Evolutionary conservation across 2,329 filamentous ascomycete genomes (phyloP).

Genomic region (Penicillium sp.): DNA sequence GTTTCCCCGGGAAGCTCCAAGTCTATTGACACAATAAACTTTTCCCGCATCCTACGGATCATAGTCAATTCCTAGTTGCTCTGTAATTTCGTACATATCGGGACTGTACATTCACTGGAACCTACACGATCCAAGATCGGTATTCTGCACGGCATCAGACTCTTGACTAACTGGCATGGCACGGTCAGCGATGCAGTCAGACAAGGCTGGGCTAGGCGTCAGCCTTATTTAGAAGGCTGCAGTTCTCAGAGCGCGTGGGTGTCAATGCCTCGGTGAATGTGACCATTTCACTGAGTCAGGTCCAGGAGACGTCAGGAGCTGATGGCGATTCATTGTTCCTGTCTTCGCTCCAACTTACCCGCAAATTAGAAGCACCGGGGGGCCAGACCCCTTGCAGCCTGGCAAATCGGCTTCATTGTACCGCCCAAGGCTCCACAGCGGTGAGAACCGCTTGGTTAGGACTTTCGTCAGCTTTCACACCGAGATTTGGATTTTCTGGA

Average conservation of each 20-base stretch:
- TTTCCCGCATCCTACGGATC: conserved; percentile 13
- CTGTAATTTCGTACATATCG: background rate
- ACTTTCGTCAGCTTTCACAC: conserved; percentile 2
- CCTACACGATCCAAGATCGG: background rate
- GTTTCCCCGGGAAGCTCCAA: conserved; percentile 2
- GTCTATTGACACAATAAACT: conserved; percentile 10
- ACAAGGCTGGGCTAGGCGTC: conserved; percentile 12
- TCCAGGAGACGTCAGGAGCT: background rate
- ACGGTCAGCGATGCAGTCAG: background rate
- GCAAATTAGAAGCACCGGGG: conserved; percentile 2
- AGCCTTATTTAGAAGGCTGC: conserved; percentile 39
- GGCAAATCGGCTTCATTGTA: conserved; percentile 9
- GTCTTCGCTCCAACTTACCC: conserved; percentile 4
- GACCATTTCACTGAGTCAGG: background rate
- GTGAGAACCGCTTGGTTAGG: conserved; percentile 10
- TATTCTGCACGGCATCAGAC: background rate
- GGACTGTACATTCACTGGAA: background rate
- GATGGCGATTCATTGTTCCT: background rate
- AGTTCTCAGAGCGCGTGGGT: conserved; percentile 16
- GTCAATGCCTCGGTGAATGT: conserved; percentile 4
- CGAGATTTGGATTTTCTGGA: background rate
- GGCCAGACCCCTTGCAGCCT: conserved; percentile 13
- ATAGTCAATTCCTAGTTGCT: conserved; percentile 5
- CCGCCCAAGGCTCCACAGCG: conserved; percentile 7
- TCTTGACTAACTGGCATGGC: background rate